Evolutionary conservation across 805 yeast genomes (phyloP).

Genomic region (Kazachstania kunashirensis): DNA sequence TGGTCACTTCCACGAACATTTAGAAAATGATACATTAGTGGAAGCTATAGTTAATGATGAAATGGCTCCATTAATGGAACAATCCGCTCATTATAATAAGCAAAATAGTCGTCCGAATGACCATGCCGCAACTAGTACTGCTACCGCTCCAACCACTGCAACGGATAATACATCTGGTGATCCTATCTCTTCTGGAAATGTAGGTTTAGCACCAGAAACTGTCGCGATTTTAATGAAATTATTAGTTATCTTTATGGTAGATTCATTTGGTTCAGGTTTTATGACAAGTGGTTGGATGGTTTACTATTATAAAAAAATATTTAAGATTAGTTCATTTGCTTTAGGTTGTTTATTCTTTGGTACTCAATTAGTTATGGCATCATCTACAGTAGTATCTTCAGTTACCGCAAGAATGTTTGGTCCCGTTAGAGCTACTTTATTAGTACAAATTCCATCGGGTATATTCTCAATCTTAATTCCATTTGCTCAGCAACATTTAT

Average conservation of each 20-base stretch:
- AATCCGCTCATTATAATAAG: slow-evolving; percentile 1
- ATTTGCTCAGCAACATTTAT: slow-evolving; percentile 30
- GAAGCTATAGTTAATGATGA: slow-evolving; percentile 20
- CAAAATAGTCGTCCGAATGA: background rate
- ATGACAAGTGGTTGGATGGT: slow-evolving; percentile 86
- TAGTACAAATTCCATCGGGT: slow-evolving; percentile 73
- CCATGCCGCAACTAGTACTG: background rate
- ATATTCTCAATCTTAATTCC: slow-evolving; percentile 49
- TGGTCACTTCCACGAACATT: slow-evolving; percentile 14
- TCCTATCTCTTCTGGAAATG: slow-evolving; percentile 34
- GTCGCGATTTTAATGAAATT: slow-evolving; percentile 38
- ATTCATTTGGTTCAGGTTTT: slow-evolving; percentile 81
- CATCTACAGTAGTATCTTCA: slow-evolving; percentile 73
- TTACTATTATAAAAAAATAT: slow-evolving; percentile 59
- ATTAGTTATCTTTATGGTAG: slow-evolving; percentile 62
- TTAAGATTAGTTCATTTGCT: slow-evolving; percentile 42
- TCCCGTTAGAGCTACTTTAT: slow-evolving; percentile 65
- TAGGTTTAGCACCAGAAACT: slow-evolving; percentile 34
- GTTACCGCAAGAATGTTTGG: slow-evolving; percentile 57
- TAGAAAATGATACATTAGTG: slow-evolving; percentile 8
- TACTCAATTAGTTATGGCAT: slow-evolving; percentile 52
- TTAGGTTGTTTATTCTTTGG: slow-evolving; percentile 61
- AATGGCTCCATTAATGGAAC: slow-evolving; percentile 20
- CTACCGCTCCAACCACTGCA: background rate
- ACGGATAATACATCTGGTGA: background rate